phyloP scores from a whole-genome alignment of 768 basidiomycete genomes.

The Psilocybe subaeruginosa region DNA sequence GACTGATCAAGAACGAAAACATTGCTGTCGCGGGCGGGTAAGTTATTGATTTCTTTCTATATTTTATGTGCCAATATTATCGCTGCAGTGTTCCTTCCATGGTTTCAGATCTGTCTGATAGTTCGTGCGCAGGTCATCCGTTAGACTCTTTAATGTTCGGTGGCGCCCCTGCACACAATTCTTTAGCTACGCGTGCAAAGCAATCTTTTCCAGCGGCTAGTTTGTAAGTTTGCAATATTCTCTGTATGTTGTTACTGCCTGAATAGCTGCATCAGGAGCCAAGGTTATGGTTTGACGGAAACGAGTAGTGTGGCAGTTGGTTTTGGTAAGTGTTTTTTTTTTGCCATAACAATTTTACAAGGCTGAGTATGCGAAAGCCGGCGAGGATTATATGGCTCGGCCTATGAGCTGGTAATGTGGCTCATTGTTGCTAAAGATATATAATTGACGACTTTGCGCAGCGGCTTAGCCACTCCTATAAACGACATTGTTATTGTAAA shows the following conservation, averaged over 20 bases:
- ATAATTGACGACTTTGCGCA: conserved; percentile 22
- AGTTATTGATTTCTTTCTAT: conserved; percentile 1
- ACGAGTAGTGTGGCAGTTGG: conserved; percentile 57
- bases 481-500: conserved; percentile 57
- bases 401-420: conserved; percentile 44
- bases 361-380: conserved; percentile 30
- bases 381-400: conserved; percentile 53
- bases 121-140: conserved; percentile 39
- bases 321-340: conserved; percentile 30
- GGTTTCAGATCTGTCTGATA: conserved; percentile 60
- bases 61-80: neutral
- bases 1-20: conserved; percentile 56
- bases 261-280: conserved; percentile 36
- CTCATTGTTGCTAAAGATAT: neutral
- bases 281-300: conserved; percentile 64
- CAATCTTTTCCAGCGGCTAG: conserved; percentile 47
- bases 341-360: neutral
- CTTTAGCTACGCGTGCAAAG: conserved; percentile 47
- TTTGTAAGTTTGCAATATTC: conserved; percentile 33
- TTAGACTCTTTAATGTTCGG: conserved; percentile 56
- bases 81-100: conserved; percentile 57
- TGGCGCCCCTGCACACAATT: conserved; percentile 52
- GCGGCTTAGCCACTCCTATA: conserved; percentile 57
- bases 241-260: neutral
- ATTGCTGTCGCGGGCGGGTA: conserved; percentile 58